Percentiles rank a stretch among this genome's conserved stretches.
These are phyloP conservation scores for Agaricus sinodeliciosus DNA, from an alignment of 768 basidiomycete genomes.

Conservation along the genomic window DNA sequence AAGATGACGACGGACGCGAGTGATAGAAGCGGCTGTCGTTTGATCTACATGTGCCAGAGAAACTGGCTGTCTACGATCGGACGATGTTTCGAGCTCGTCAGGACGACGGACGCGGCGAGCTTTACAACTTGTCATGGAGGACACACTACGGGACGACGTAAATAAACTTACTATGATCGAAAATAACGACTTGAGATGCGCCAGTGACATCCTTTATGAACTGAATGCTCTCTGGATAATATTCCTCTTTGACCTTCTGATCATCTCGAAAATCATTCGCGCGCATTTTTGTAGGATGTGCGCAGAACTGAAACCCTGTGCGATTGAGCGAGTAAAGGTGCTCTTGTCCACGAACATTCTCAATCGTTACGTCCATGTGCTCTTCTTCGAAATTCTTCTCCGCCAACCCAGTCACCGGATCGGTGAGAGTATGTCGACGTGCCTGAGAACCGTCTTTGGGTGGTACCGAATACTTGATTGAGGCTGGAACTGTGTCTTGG, in stretches of 20 bases:
- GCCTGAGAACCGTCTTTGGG: constrained; percentile 34
- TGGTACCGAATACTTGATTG: constrained; percentile 30
- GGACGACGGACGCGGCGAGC: constrained; percentile 14
- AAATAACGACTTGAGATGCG: constrained; percentile 48
- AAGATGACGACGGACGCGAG: constrained; percentile 32
- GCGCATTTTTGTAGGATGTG: constrained; percentile 30
- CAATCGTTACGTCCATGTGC: constrained; percentile 30
- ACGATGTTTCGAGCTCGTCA: constrained; percentile 9
- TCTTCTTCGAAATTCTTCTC: constrained; percentile 26
- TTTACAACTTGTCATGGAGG: not conserved
- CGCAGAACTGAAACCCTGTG: constrained; percentile 43
- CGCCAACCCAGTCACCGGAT: constrained; percentile 27
- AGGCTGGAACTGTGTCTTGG: constrained; percentile 17
- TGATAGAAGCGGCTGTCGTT: constrained; percentile 25
- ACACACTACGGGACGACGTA: constrained; percentile 15
- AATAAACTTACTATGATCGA: constrained; percentile 51
- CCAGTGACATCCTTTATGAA: constrained; percentile 55
- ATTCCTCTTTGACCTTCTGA: constrained; percentile 43
- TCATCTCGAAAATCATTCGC: constrained; percentile 35
- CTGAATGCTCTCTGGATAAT: constrained; percentile 56
- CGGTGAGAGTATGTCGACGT: constrained; percentile 28
- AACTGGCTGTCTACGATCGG: constrained; percentile 15
- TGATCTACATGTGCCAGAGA: constrained; percentile 32
- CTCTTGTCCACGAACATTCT: constrained; percentile 50
- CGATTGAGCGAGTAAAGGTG: constrained; percentile 36